Evolutionary conservation across 805 yeast genomes (phyloP).

Genomic region (Ogataea saltuana): DNA sequence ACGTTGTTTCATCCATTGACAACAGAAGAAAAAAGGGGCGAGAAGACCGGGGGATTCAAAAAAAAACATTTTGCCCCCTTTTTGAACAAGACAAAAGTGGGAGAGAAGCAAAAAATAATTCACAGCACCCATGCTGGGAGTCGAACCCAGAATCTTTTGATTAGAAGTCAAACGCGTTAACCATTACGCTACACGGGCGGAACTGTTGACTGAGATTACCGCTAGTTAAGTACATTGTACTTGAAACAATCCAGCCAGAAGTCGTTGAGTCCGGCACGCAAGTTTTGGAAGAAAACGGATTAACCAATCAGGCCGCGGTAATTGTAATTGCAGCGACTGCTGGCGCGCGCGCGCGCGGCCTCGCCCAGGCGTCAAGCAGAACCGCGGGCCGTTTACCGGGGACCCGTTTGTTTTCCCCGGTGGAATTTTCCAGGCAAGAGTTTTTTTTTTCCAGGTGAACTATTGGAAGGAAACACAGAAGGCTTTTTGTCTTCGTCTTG

Average conservation of each 20-base stretch:
- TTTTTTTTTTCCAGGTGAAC: conserved; percentile 7
- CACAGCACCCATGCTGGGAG: conserved; percentile 47
- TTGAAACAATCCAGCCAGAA: neutral
- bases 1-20: conserved; percentile 1
- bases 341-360: conserved; percentile 6
- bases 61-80: neutral
- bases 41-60: neutral
- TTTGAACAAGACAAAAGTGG: neutral
- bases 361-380: neutral
- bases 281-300: neutral
- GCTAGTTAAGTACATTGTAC: neutral
- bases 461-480: conserved; percentile 8
- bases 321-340: conserved; percentile 11
- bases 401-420: neutral
- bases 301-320: conserved; percentile 9
- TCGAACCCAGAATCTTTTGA: conserved; percentile 68
- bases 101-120: conserved; percentile 14
- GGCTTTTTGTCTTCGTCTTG: conserved; percentile 4
- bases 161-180: conserved; percentile 69
- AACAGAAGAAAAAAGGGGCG: neutral
- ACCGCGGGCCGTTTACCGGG: conserved; percentile 2
- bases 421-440: conserved; percentile 2
- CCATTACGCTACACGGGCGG: conserved; percentile 64
- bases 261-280: conserved; percentile 4
- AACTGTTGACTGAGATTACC: neutral